Evolutionary conservation across 805 yeast species (phyloP).

Genomic region (Candida nonsorbophila): DNA sequence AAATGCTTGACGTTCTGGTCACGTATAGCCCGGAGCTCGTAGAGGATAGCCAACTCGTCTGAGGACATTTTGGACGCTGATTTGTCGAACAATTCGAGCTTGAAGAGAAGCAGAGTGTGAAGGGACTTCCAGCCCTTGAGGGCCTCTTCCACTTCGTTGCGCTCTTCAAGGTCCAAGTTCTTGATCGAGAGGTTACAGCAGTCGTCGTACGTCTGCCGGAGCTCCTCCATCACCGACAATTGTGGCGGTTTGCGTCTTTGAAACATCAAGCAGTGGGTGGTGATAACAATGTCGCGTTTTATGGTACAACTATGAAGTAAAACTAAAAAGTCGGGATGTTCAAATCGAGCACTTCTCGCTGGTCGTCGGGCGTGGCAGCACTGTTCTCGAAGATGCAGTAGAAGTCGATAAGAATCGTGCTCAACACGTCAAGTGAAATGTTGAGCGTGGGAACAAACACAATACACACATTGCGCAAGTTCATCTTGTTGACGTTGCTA

Average conservation of each 20-base stretch:
- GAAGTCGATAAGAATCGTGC: constrained; percentile 57
- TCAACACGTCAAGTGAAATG: constrained; percentile 56
- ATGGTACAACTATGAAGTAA: not conserved
- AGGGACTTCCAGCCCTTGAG: constrained; percentile 69
- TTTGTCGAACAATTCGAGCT: constrained; percentile 50
- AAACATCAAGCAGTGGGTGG: constrained; percentile 27
- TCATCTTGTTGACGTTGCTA: constrained; percentile 73
- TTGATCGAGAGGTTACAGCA: constrained; percentile 55
- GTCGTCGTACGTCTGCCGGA: constrained; percentile 57
- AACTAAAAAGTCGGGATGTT: constrained; percentile 44
- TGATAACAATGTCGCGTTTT: too few species aligned
- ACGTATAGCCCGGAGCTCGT: constrained; percentile 30
- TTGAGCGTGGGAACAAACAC: constrained; percentile 80
- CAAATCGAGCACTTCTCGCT: constrained; percentile 47
- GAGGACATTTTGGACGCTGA: constrained; percentile 19
- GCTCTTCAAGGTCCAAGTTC: constrained; percentile 55
- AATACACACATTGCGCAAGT: constrained; percentile 67
- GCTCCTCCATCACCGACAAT: constrained; percentile 44
- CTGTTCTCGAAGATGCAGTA: constrained; percentile 55
- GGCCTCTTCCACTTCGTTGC: constrained; percentile 47
- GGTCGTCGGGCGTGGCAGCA: constrained; percentile 33
- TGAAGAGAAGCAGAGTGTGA: constrained; percentile 56
- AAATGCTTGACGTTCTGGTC: constrained; percentile 41
- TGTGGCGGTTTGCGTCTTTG: constrained; percentile 56
- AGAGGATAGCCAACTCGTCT: constrained; percentile 20